These are phyloP conservation scores for Trichoderma sp. DNA, from an alignment of 2,329 filamentous ascomycete species.

Conservation along the genomic window DNA sequence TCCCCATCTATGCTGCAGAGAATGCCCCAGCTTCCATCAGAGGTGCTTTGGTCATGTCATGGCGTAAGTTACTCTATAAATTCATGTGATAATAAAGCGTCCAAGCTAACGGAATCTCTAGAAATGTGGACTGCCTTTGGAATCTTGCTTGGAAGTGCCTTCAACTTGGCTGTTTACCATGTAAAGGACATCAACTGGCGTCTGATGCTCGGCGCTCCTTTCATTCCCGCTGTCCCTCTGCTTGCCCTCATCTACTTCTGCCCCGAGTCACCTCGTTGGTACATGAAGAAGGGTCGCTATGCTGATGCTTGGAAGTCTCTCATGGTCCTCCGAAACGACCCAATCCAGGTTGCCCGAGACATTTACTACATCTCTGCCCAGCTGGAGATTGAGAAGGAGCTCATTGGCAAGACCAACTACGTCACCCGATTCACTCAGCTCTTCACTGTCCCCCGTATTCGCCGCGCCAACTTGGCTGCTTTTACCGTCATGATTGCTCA, in stretches of 20 bases:
- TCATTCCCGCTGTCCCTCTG: constrained; percentile 59
- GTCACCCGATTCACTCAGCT: constrained; percentile 58
- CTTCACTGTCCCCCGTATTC: constrained; percentile 67
- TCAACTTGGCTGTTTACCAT: constrained; percentile 38
- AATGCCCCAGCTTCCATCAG: constrained; percentile 67
- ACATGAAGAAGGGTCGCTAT: constrained; percentile 65
- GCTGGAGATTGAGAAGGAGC: constrained; percentile 44
- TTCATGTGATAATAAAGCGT: not conserved
- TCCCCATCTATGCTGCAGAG: constrained; percentile 76
- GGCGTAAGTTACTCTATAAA: constrained; percentile 46
- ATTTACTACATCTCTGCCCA: constrained; percentile 56
- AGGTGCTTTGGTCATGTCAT: constrained; percentile 79
- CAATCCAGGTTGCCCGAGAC: constrained; percentile 60
- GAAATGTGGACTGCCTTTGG: constrained; percentile 64
- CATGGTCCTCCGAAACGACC: constrained; percentile 51
- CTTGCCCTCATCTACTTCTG: constrained; percentile 59
- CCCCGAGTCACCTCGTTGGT: constrained; percentile 65
- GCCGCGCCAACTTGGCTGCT: constrained; percentile 72
- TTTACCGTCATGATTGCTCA: constrained; percentile 80
- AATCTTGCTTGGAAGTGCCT: constrained; percentile 47
- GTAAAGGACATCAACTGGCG: constrained; percentile 39
- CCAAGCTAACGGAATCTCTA: constrained; percentile 35
- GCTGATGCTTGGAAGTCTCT: constrained; percentile 60
- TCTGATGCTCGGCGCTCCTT: constrained; percentile 60
- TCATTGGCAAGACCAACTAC: constrained; percentile 43